Conservation (phyloP, 768 basidiomycete species). For the Agrocybe pediades region DNA sequence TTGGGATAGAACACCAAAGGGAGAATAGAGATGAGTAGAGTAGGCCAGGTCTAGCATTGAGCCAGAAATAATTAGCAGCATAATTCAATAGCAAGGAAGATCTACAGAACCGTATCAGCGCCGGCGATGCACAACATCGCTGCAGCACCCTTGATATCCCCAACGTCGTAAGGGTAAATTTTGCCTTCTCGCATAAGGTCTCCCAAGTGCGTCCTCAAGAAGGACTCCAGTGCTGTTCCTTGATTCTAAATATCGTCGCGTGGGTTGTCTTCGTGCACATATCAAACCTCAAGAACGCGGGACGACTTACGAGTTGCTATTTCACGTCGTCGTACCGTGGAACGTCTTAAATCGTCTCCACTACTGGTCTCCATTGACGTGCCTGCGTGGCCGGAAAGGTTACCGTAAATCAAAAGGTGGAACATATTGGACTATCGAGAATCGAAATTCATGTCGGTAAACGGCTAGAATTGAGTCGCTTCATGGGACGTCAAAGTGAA, state of each 20-base stretch:
- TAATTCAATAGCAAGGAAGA: neutral
- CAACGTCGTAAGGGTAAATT: slow-evolving; percentile 14
- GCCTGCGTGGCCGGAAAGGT: no score
- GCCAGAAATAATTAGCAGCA: neutral
- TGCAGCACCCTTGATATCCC: slow-evolving; percentile 22
- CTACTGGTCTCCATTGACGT: no score
- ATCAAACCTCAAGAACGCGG: no score
- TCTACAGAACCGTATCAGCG: slow-evolving; percentile 31
- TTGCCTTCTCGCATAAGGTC: slow-evolving; percentile 14
- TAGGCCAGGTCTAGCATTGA: neutral
- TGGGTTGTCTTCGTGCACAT: neutral
- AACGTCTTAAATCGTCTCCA: no score
- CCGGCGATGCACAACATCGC: slow-evolving; percentile 38
- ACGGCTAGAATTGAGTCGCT: no score
- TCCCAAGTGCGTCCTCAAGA: neutral
- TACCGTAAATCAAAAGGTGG: no score
- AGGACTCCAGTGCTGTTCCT: neutral
- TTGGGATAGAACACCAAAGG: slow-evolving; percentile 30
- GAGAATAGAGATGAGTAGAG: slow-evolving; percentile 18
- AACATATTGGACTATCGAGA: no score
- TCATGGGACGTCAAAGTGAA: no score
- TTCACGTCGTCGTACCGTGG: slow-evolving; percentile 55
- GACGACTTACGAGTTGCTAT: slow-evolving; percentile 54
- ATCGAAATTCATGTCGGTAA: no score
- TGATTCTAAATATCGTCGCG: neutral